Conservation (phyloP, 768 basidiomycete species). For the Tulasnella calospora region DNA sequence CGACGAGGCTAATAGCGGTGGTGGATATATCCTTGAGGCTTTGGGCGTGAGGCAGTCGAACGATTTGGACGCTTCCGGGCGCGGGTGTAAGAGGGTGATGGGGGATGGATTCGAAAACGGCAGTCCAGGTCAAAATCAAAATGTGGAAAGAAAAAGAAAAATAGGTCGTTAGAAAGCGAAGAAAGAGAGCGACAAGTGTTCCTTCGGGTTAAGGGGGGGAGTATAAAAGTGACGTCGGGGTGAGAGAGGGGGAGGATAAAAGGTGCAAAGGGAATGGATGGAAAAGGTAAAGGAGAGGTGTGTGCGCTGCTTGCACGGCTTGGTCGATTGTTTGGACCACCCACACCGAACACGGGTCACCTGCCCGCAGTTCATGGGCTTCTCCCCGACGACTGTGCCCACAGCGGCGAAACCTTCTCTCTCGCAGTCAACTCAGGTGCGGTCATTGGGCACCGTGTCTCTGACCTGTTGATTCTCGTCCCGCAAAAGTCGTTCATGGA, state of each 20-base stretch:
- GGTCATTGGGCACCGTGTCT: background rate
- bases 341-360: background rate
- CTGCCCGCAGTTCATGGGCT: background rate
- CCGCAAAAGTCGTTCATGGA: background rate
- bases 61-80: background rate
- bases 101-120: background rate
- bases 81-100: background rate
- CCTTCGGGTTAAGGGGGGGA: background rate
- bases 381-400: background rate
- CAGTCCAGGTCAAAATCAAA: background rate
- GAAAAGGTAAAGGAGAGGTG: too few relatives aligned
- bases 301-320: too few relatives aligned
- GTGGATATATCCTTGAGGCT: background rate
- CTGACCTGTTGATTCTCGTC: background rate
- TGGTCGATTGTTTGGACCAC: background rate
- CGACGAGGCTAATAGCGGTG: background rate
- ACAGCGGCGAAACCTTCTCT: background rate
- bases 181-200: background rate
- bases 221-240: background rate
- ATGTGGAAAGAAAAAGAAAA: background rate
- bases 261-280: background rate
- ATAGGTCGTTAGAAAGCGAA: background rate
- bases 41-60: background rate
- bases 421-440: too few relatives aligned
- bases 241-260: background rate